A percentile compares a stretch with the other conserved stretches of the same genome.
phyloP scores from a whole-genome alignment of 768 basidiomycete species.

The Mycena filopes region DNA sequence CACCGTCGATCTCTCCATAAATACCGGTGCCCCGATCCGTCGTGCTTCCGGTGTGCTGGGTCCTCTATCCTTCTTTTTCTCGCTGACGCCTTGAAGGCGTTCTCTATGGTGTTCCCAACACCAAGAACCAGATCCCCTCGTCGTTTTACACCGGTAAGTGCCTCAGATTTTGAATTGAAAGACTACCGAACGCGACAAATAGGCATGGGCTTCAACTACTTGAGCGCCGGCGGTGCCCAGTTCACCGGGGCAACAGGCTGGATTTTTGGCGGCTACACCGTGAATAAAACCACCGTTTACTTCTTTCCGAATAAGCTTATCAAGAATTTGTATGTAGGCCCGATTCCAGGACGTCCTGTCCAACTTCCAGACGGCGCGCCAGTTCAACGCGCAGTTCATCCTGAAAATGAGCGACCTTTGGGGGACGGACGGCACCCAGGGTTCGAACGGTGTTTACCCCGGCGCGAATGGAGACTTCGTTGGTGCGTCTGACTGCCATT shows the following conservation, averaged over 20 bases:
- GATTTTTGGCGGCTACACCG: constrained; percentile 35
- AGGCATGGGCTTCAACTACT: constrained; percentile 39
- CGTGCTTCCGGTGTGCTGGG: constrained; percentile 18
- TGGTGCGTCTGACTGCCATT: too few species aligned
- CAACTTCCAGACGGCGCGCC: constrained; percentile 35
- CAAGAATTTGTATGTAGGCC: neutral
- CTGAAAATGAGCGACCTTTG: constrained; percentile 37
- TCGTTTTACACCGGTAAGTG: constrained; percentile 31
- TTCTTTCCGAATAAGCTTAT: neutral
- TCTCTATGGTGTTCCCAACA: constrained; percentile 32
- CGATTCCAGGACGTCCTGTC: constrained; percentile 36
- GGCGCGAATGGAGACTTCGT: constrained; percentile 26
- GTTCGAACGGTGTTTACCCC: constrained; percentile 31
- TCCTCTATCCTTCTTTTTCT: neutral
- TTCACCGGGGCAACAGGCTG: constrained; percentile 27
- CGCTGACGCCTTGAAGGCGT: constrained; percentile 2
- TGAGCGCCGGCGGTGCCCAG: constrained; percentile 36
- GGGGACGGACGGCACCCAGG: constrained; percentile 37
- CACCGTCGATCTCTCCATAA: constrained; percentile 26
- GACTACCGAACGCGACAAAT: neutral
- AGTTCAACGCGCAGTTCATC: constrained; percentile 34
- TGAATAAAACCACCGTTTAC: neutral
- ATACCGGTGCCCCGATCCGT: constrained; percentile 23
- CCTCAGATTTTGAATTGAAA: too few species aligned
- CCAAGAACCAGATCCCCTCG: constrained; percentile 28